Percentiles rank a stretch among this genome's conserved stretches.
phyloP scores from a whole-genome alignment of 2,329 filamentous ascomycete genomes.

The Ramularia endophylla region DNA sequence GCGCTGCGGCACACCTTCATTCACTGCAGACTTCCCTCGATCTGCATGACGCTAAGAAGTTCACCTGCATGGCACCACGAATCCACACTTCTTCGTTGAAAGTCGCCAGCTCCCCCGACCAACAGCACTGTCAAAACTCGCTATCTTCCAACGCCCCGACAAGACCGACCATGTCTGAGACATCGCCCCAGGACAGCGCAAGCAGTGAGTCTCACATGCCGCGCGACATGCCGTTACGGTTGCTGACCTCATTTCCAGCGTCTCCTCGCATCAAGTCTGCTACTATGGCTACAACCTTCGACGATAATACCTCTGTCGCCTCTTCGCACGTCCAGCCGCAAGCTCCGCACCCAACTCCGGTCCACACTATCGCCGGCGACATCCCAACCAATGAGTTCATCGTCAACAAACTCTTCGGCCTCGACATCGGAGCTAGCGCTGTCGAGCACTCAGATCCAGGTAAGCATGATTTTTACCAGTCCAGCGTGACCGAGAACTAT shows the following conservation, averaged over 20 bases:
- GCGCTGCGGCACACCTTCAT: not conserved
- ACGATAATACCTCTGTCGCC: conserved; percentile 3
- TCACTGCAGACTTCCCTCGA: not conserved
- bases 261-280: conserved; percentile 1
- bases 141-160: not conserved
- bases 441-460: not conserved
- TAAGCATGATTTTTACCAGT: conserved; percentile 1
- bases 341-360: conserved; percentile 11
- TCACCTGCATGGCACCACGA: too few relatives aligned
- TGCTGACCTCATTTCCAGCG: conserved; percentile 3
- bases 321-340: conserved; percentile 5
- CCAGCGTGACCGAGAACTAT: conserved; percentile 2
- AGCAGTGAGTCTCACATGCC: not conserved
- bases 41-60: conserved; percentile 1
- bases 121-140: conserved; percentile 3
- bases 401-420: conserved; percentile 2
- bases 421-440: not conserved
- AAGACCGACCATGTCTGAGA: conserved; percentile 6
- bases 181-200: conserved; percentile 1
- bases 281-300: conserved; percentile 8
- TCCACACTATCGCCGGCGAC: conserved; percentile 11
- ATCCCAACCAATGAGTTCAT: conserved; percentile 4
- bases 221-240: not conserved
- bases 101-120: conserved; percentile 6
- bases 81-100: too few relatives aligned